Base-by-base conservation (phyloP, 805 yeast species). In the Ogataea thermomethanolica region DNA sequence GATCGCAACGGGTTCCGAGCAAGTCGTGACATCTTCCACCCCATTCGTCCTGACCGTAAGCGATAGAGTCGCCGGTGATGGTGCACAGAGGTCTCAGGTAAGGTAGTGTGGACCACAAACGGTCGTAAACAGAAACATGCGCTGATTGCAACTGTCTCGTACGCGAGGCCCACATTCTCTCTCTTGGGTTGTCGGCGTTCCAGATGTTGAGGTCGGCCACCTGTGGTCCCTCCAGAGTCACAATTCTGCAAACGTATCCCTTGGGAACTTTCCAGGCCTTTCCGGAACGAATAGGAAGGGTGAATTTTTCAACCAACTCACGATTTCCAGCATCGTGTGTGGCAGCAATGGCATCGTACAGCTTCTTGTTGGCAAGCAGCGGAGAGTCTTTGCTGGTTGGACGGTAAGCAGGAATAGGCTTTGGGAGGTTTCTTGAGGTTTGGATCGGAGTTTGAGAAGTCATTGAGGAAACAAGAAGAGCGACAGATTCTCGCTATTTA, bases 201-300 rank as follows among this genome's bases (percentile, higher is more conserved):
- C 85, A 80, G 37, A 77, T 72, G 59, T 80, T 79, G 58, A 79
- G 70, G 53, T 80, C 85, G 52, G 84, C 79, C 13, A 80, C 86
- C 56, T 80, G 86, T 2, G 87, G 82, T 4, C 85, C 85, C 50
- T 80, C 79, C 2, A 84, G 80, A 1, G 84, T 75, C 3, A 78
- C 73, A 40, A 80, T 65, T 28, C 85, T 65, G 44, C 81, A 76
- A 23, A 79, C 71, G 23, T 73, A 67, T 17, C 76, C 79, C 14
- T 78, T 78, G 12, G 81, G 79, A n/a, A 79, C 77, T 45, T 73
- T 73, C 66, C 81, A 76, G 0, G 84, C 82, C 33, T 71, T 65
- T 3, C 81, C 87, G 2, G 79, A 66, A 47, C 84, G 63, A 27
- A 79, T 77, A 15, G 75, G 71, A 43, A 78, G 70, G 4, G 61